Evolutionary conservation across 2,329 filamentous ascomycete species (phyloP), one percentile per base, ranked within the genome.

Genomic region (Whalleya microplaca): DNA sequence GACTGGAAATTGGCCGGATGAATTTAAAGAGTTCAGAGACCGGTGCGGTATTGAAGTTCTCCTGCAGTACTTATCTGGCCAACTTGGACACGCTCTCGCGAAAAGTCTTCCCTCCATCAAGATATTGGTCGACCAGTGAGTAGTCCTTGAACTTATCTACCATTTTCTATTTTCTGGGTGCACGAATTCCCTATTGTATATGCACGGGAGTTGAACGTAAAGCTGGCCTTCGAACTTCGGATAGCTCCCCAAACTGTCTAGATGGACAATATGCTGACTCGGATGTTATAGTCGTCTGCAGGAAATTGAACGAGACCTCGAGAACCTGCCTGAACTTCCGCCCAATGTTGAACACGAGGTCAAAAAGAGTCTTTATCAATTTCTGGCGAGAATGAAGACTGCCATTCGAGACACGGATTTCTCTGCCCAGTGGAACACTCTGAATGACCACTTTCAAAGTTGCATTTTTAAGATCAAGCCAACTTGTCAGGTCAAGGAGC

Each of bases 341-440:
- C 73, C 77, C 0, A 90, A 92, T 43, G 83, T 92, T 0, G 81
- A 86, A n/a, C 76, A 86, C 0, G 84, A 86, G 9, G 80, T 96
- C 0, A 80, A 81, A 19, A 80, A 81, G 1, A 83, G 84, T 10
- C 69, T 94, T 0, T 76, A 78, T 12, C 75, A 75, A 0, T 87
- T 94, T 58, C 80, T 83, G 0, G 73, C 77, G 0, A 68, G 76
- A 0, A 77, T 91, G 1, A 76, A 80, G 3, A 73, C 76, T 0
- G 76, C 85, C 0, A 73, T 90, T 5, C 76, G 81, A 19, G 80
- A 80, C 41, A 75, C 78, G 3, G 70, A 76, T 1, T 84, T 72
- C 37, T 64, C 63, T 2, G 66, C 69, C 0, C 42, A 65, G 8
- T 76, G 73, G 73, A 68, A 66, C 37, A 57, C 54, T 7, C 49